Evolutionary conservation across 129 eudicot species (phyloP).

Genomic region (Solidago caesia): DNA sequence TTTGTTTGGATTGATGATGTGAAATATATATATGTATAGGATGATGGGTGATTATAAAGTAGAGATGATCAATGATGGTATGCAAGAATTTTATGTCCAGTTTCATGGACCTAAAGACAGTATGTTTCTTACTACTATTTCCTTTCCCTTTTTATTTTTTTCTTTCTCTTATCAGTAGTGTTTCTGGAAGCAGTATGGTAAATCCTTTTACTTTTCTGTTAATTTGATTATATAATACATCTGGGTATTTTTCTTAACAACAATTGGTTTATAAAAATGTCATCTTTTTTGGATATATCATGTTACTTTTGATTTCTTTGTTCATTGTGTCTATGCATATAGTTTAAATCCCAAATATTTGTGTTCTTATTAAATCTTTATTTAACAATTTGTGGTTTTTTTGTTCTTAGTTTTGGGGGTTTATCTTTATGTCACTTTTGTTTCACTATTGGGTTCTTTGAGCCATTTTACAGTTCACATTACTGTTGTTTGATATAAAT

Average conservation of each 20-base stretch:
- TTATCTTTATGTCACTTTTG: neutral
- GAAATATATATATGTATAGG: conserved; percentile 33
- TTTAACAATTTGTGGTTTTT: neutral
- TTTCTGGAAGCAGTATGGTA: neutral
- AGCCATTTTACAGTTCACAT: conserved; percentile 1
- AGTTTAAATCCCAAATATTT: neutral
- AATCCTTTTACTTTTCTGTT: conserved; percentile 18
- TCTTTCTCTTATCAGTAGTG: no score
- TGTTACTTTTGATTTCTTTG: conserved; percentile 5
- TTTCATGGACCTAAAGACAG: conserved; percentile 92
- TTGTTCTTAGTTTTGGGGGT: conserved; percentile 11
- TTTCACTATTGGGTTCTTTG: conserved; percentile 10
- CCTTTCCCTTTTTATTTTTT: neutral
- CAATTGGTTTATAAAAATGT: conserved; percentile 5
- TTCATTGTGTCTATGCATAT: conserved; percentile 3
- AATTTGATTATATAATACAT: conserved; percentile 25
- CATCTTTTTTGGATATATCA: conserved; percentile 19
- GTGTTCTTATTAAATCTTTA: conserved; percentile 5
- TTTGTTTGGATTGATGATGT: conserved; percentile 24
- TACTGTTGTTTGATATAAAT: neutral
- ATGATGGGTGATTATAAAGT: conserved; percentile 98
- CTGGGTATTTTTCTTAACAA: conserved; percentile 23
- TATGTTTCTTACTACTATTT: conserved; percentile 29
- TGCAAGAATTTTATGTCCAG: conserved; percentile 87
- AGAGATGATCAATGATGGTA: conserved; percentile 93